Evolutionary conservation across 2,329 filamentous ascomycete species (phyloP).

Genomic region (Hymenoscyphus occultus): DNA sequence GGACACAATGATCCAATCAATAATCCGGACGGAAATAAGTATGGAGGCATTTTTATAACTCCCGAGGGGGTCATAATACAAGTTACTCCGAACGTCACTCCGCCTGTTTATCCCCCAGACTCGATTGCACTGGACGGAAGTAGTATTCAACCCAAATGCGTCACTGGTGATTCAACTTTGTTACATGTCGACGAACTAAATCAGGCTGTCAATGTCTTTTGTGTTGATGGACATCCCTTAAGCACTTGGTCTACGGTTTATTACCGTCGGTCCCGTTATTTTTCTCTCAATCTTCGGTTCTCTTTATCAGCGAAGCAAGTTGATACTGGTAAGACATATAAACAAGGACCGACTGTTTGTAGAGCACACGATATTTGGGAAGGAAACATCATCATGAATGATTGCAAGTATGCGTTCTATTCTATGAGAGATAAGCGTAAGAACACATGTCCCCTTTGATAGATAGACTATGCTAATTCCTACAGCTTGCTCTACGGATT

Average conservation of each 20-base stretch:
- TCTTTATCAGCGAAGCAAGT: neutral
- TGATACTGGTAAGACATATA: neutral
- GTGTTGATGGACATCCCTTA: neutral
- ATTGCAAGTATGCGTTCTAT: conserved; percentile 4
- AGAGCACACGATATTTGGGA: conserved; percentile 6
- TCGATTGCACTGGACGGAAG: neutral
- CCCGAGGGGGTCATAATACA: neutral
- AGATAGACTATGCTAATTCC: neutral
- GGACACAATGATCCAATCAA: neutral
- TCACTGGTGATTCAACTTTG: neutral
- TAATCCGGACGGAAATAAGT: neutral
- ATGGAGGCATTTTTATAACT: neutral
- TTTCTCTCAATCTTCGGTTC: neutral
- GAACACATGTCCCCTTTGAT: neutral
- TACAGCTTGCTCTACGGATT: neutral
- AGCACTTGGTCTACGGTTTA: neutral
- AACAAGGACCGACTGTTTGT: neutral
- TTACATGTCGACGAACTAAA: neutral
- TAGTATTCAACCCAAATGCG: neutral
- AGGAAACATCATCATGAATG: neutral
- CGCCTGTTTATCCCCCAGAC: neutral
- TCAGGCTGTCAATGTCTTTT: neutral
- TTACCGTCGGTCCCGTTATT: neutral
- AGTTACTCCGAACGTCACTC: conserved; percentile 2
- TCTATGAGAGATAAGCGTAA: conserved; percentile 3